These are phyloP conservation scores for Lipomyces sp. DNA, from an alignment of 805 yeast genomes.

Conservation along the genomic window DNA sequence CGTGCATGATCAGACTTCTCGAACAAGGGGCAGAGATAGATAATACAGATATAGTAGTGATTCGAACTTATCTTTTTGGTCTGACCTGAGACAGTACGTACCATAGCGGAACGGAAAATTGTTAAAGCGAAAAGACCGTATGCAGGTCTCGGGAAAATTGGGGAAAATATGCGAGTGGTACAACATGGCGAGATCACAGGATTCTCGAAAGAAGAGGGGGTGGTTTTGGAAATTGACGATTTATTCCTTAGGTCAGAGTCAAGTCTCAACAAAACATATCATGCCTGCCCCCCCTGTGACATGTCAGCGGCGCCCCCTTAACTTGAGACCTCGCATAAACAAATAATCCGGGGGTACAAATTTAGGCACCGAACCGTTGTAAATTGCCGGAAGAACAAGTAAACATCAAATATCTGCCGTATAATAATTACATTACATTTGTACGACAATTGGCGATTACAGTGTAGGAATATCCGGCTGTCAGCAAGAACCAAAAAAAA, in stretches of 20 bases:
- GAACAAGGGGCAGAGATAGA: neutral
- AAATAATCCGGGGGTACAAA: neutral
- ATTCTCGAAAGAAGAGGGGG: neutral
- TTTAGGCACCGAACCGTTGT: neutral
- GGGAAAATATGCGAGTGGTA: neutral
- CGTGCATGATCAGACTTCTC: neutral
- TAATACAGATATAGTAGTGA: neutral
- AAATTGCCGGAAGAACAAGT: too few species aligned
- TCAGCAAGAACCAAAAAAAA: too few species aligned
- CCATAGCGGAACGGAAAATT: neutral
- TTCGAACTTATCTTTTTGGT: neutral
- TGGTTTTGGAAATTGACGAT: neutral
- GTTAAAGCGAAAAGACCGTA: neutral
- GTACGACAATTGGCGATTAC: too few species aligned
- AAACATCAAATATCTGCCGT: too few species aligned
- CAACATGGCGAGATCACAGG: neutral
- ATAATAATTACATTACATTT: too few species aligned
- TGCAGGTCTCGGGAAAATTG: neutral
- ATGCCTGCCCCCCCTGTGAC: neutral
- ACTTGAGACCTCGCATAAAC: neutral
- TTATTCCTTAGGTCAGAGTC: neutral
- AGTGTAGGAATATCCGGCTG: too few species aligned
- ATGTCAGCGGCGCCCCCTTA: slow-evolving; percentile 2
- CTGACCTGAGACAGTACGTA: neutral
- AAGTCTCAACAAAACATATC: neutral